Evolutionary conservation across 345 rosid genomes (phyloP), one percentile per base, ranked within the genome.

Genomic region (Linum usitatissimum): DNA sequence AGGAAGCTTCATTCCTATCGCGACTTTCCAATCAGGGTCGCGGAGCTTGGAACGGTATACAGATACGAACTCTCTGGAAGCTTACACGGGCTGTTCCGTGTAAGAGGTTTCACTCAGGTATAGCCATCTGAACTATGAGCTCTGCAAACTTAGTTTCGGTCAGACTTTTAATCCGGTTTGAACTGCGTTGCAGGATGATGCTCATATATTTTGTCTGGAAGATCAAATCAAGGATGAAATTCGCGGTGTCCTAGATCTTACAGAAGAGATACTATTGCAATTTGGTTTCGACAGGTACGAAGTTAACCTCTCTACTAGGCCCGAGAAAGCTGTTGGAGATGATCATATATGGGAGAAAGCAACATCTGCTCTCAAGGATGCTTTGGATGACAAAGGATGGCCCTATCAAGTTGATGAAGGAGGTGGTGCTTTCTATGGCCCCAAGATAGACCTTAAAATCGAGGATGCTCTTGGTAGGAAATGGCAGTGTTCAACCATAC

Each of bases 391-490:
- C 67, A 89, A 92, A 66, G 89, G 98, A 12, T 92, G 96, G 96
- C 76, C 68, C 77, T 88, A 88, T 75, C 83, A 89, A 73, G 79
- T 86, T 73, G 98, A 89, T 75, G 98, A 85, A 64, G 98, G 98
- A 42, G 98, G 98, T 23, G 98, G 98, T n/a, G 98, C 98, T 20
- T 92, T 92, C 80, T 88, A 88, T 63, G 98, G 98, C 70, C 98
- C 96, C 13, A 92, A 92, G 78, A 88, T 92, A 55, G 98, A 92
- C 60, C 84, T 92, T 61, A 88, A 92, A 80, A 92, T 92, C 19
- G 86, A 88, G 83, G 98, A 92, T 76, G 93, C 98, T 40, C 82
- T 92, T 53, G 95, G 96, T 75, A 88, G 98, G 78, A 88, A 88
- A 70, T 91, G 98, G 98, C 98, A 91, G 67, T 88, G 98, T 82